A percentile compares a stretch with the other conserved stretches of the same genome.
phyloP scores from a whole-genome alignment of 495 filamentous ascomycete species.

The Astrothelium subdiscretum region DNA sequence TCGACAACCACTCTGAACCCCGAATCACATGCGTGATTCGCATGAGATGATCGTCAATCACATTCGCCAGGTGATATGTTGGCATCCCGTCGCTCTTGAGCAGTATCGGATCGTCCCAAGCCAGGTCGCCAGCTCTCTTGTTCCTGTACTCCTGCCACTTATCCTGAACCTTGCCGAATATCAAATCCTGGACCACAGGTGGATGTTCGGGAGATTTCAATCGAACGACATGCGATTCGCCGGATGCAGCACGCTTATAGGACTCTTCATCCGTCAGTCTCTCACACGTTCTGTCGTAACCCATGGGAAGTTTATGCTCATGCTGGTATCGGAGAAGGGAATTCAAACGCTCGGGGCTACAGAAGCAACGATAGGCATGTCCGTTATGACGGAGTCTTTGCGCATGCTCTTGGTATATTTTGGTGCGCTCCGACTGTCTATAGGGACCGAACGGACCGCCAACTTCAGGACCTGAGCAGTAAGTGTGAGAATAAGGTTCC shows the following conservation, averaged over 20 bases:
- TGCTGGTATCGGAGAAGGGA: background rate
- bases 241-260: slow-evolving; percentile 48
- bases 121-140: slow-evolving; percentile 34
- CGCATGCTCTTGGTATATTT: slow-evolving; percentile 61
- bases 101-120: slow-evolving; percentile 69
- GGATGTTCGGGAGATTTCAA: slow-evolving; percentile 50
- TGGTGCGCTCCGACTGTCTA: slow-evolving; percentile 70
- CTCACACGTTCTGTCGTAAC: slow-evolving; percentile 69
- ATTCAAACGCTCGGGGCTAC: slow-evolving; percentile 58
- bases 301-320: slow-evolving; percentile 35
- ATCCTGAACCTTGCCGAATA: slow-evolving; percentile 47
- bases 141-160: slow-evolving; percentile 35
- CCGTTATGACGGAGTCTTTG: slow-evolving; percentile 55
- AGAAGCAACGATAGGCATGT: slow-evolving; percentile 89
- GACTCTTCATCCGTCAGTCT: slow-evolving; percentile 55
- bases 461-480: slow-evolving; percentile 54
- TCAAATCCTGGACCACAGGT: slow-evolving; percentile 57
- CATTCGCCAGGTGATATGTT: slow-evolving; percentile 94
- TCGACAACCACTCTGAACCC: slow-evolving; percentile 88
- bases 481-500: slow-evolving; percentile 3
- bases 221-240: slow-evolving; percentile 68
- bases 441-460: slow-evolving; percentile 78
- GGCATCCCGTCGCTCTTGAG: slow-evolving; percentile 84
- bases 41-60: slow-evolving; percentile 92
- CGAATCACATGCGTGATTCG: slow-evolving; percentile 89